phyloP scores from a whole-genome alignment of 1,139 yeast genomes.

The Torulaspora globosa region DNA sequence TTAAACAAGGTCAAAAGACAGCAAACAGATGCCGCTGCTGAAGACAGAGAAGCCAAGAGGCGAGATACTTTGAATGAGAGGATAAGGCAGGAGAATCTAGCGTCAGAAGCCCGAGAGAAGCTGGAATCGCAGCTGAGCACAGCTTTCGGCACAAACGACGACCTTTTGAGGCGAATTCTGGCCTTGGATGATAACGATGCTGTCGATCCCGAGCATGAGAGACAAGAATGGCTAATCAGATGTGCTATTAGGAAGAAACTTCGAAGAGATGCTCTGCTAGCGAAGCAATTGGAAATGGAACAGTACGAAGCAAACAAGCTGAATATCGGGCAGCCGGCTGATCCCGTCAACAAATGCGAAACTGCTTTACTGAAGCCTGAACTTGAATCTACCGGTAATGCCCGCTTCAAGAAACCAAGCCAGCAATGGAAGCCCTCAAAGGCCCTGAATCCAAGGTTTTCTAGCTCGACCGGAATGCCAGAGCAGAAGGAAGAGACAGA shows the following conservation, averaged over 20 bases:
- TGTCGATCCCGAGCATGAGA: conserved; percentile 23
- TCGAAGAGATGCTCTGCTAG: conserved; percentile 23
- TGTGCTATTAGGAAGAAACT: conserved; percentile 22
- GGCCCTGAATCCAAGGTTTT: conserved; percentile 7
- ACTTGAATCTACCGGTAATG: not conserved
- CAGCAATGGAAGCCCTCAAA: conserved; percentile 9
- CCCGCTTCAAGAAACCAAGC: not conserved
- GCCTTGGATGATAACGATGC: conserved; percentile 30
- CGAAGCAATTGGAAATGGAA: conserved; percentile 29
- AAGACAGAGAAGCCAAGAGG: conserved; percentile 8
- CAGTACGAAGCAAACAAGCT: conserved; percentile 27
- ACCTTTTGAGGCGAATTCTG: conserved; percentile 22
- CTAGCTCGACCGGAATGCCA: not conserved
- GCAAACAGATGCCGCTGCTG: conserved; percentile 1
- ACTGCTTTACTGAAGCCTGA: not conserved
- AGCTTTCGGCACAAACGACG: conserved; percentile 29
- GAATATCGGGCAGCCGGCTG: conserved; percentile 5
- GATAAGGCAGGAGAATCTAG: conserved; percentile 21
- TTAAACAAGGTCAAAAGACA: conserved; percentile 15
- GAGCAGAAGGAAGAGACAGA: conserved; percentile 9
- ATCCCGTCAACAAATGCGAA: not conserved
- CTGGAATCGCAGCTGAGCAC: conserved; percentile 11
- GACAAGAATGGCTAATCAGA: conserved; percentile 26
- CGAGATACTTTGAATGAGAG: conserved; percentile 16
- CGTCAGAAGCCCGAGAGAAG: conserved; percentile 14